Evolutionary conservation across 2,329 filamentous ascomycete species (phyloP).

Genomic region (Venturia effusa): DNA sequence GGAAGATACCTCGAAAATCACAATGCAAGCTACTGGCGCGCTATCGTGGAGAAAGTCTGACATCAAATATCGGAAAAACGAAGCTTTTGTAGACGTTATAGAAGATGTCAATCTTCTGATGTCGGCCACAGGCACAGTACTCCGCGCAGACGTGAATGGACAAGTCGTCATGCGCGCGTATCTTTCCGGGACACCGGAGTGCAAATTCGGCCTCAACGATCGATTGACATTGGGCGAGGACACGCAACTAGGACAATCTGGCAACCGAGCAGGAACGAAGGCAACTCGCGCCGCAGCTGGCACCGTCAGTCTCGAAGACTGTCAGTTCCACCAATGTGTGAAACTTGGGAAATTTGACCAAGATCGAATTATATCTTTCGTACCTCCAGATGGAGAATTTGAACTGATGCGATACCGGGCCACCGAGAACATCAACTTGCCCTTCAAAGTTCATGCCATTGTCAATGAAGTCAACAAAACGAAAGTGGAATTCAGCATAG

Average conservation of each 20-base stretch:
- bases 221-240: slow-evolving; percentile 68
- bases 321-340: slow-evolving; percentile 98
- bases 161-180: slow-evolving; percentile 99
- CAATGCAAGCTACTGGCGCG: slow-evolving; percentile 96
- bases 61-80: slow-evolving; percentile 98
- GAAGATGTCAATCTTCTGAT: slow-evolving; percentile 98
- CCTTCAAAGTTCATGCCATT: slow-evolving; percentile 97
- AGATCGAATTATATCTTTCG: slow-evolving; percentile 92
- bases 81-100: slow-evolving; percentile 98
- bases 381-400: slow-evolving; percentile 94
- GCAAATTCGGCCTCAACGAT: slow-evolving; percentile 97
- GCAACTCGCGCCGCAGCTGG: slow-evolving; percentile 92
- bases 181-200: slow-evolving; percentile 90
- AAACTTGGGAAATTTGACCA: slow-evolving; percentile 95
- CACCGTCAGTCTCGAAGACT: slow-evolving; percentile 92
- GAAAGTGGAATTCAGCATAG: slow-evolving; percentile 97
- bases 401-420: slow-evolving; percentile 98
- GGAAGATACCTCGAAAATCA: slow-evolving; percentile 95
- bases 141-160: slow-evolving; percentile 91
- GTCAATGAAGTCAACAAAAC: slow-evolving; percentile 95
- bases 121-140: slow-evolving; percentile 91
- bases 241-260: slow-evolving; percentile 52
- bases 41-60: slow-evolving; percentile 94
- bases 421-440: slow-evolving; percentile 95
- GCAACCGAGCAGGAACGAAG: slow-evolving; percentile 71